phyloP scores from a whole-genome alignment of 2,329 filamentous ascomycete genomes.

The Pyrenophora graminea region DNA sequence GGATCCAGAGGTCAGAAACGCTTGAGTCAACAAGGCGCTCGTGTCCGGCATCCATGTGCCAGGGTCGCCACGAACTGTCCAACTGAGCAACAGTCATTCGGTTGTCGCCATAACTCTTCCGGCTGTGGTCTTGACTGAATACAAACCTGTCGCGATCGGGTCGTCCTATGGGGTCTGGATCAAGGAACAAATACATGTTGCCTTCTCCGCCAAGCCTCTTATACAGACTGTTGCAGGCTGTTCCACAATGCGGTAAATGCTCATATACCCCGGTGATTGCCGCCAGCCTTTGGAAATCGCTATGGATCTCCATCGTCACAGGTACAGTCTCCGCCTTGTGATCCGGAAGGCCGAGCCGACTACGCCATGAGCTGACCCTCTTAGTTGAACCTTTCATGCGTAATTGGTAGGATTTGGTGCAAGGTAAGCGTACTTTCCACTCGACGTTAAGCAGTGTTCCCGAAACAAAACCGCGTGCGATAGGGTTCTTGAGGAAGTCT shows the following conservation, averaged over 20 bases:
- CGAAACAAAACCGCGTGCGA: conserved; percentile 24
- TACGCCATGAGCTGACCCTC: conserved; percentile 43
- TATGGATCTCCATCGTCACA: conserved; percentile 48
- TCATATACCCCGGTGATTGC: conserved; percentile 58
- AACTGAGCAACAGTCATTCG: conserved; percentile 55
- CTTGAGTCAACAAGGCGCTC: conserved; percentile 6
- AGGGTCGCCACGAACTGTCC: conserved; percentile 40
- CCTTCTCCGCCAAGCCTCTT: conserved; percentile 38
- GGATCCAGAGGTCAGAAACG: conserved; percentile 17
- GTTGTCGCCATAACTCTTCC: conserved; percentile 52
- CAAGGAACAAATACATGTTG: conserved; percentile 61
- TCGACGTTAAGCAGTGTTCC: conserved; percentile 17
- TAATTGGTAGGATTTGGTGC: conserved; percentile 10
- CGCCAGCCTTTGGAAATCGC: conserved; percentile 26
- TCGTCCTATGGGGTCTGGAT: conserved; percentile 57
- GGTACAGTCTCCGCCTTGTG: conserved; percentile 52
- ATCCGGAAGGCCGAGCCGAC: conserved; percentile 42
- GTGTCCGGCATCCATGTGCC: conserved; percentile 16
- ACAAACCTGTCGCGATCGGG: conserved; percentile 59
- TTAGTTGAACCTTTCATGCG: conserved; percentile 24
- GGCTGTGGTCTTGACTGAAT: conserved; percentile 56
- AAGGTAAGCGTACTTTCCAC: conserved; percentile 35
- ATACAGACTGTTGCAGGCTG: conserved; percentile 60
- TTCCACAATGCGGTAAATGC: conserved; percentile 61
- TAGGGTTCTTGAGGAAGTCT: conserved; percentile 43